These are phyloP conservation scores for Gleditsia sinensis DNA, from an alignment of 306 rosid genomes.

Conservation along the genomic window DNA sequence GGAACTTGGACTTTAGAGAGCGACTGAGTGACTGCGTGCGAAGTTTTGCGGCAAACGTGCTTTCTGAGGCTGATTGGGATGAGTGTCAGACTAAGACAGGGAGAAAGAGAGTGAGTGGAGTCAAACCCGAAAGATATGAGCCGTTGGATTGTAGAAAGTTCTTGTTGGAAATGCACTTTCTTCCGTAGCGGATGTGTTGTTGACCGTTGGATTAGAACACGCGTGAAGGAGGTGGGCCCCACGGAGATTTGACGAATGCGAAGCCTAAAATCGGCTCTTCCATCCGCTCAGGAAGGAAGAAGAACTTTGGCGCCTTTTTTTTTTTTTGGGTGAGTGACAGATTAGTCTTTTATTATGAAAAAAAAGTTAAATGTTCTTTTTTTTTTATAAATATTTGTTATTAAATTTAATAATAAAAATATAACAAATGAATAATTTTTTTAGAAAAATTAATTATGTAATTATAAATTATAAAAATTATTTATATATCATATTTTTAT, in stretches of 20 bases:
- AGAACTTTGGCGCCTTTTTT: too few species aligned
- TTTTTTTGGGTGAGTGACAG: too few species aligned
- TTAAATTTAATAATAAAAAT: too few species aligned
- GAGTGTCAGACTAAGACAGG: conserved; percentile 40
- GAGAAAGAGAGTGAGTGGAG: too few species aligned
- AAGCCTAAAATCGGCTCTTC: conserved; percentile 25
- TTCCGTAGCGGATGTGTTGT: conserved; percentile 52
- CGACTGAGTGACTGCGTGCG: not conserved
- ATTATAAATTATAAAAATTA: too few species aligned
- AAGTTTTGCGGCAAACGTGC: conserved; percentile 21
- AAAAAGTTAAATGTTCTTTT: too few species aligned
- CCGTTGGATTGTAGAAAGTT: conserved; percentile 63
- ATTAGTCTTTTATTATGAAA: too few species aligned
- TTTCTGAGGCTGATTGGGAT: conserved; percentile 23
- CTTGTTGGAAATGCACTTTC: conserved; percentile 70
- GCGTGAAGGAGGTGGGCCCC: conserved; percentile 79
- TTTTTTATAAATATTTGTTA: too few species aligned
- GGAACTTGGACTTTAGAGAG: not conserved
- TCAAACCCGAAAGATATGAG: conserved; percentile 50
- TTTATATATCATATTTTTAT: too few species aligned
- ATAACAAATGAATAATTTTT: too few species aligned
- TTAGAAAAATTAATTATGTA: too few species aligned
- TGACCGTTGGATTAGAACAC: conserved; percentile 74
- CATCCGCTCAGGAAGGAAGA: too few species aligned
- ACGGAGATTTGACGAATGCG: conserved; percentile 60